These are phyloP conservation scores for Perkinsus marinus DNA, from an alignment of 169 alveolate genomes.

Conservation along the genomic window DNA sequence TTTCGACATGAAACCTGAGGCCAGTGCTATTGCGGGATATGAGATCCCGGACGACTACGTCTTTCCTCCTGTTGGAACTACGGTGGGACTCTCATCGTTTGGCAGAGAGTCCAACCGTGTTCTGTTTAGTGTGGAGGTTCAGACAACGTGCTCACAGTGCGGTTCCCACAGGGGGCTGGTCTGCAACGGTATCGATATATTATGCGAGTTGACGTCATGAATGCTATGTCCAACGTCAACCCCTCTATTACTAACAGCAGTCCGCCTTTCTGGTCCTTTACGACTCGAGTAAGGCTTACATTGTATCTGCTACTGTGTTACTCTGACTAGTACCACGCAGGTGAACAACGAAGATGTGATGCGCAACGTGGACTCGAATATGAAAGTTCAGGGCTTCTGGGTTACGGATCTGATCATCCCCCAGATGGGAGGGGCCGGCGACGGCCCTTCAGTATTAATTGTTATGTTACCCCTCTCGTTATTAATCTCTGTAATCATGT, in stretches of 20 bases:
- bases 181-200: background rate
- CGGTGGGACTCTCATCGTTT: background rate
- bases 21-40: background rate
- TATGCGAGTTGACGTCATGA: background rate
- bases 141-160: background rate
- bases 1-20: background rate
- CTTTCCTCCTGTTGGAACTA: background rate
- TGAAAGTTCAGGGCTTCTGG: background rate
- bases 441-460: background rate
- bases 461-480: background rate
- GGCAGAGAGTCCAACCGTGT: background rate
- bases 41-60: background rate
- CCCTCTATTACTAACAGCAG: background rate
- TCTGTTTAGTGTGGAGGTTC: background rate
- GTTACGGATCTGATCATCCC: background rate
- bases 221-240: background rate
- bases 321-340: background rate
- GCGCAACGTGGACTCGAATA: background rate
- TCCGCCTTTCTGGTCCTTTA: background rate
- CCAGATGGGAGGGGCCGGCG: background rate
- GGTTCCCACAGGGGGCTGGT: background rate
- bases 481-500: background rate
- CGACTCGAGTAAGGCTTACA: background rate
- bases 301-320: background rate
- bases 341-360: background rate